Evolutionary conservation across 495 filamentous ascomycete species (phyloP).

Genomic region (Neurospora discreta): DNA sequence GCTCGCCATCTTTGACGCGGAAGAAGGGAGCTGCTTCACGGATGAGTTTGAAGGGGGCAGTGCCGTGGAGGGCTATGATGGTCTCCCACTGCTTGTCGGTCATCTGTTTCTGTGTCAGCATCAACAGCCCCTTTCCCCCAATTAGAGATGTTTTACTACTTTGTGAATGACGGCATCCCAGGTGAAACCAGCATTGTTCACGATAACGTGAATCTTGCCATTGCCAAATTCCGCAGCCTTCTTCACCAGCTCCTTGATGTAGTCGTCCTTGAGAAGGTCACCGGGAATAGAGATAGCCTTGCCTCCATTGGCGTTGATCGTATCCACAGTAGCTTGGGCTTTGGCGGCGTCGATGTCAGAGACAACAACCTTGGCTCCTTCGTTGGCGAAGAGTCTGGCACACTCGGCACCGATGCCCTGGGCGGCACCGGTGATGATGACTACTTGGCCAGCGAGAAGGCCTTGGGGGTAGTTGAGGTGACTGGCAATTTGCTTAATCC

Average conservation of each 20-base stretch:
- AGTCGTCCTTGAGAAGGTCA: conserved; percentile 56
- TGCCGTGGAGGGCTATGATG: conserved; percentile 69
- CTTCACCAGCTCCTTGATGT: conserved; percentile 58
- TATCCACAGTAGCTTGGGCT: conserved; percentile 46
- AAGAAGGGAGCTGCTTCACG: conserved; percentile 75
- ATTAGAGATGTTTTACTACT: conserved; percentile 25
- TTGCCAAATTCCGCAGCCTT: conserved; percentile 66
- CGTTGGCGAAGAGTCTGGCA: conserved; percentile 70
- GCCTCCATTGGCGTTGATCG: conserved; percentile 54
- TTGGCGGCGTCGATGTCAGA: conserved; percentile 71
- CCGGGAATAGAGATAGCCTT: conserved; percentile 60
- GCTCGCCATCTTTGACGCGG: conserved; percentile 70
- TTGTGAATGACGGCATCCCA: conserved; percentile 91
- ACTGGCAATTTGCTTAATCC: conserved; percentile 54
- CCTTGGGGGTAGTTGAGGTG: conserved; percentile 75
- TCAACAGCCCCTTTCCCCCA: not conserved
- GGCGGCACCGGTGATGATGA: conserved; percentile 79
- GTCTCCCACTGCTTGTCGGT: conserved; percentile 87
- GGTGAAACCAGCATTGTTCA: conserved; percentile 81
- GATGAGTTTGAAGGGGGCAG: conserved; percentile 71
- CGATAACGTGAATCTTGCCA: conserved; percentile 79
- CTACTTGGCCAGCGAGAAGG: conserved; percentile 65
- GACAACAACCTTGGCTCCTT: conserved; percentile 73
- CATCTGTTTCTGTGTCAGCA: conserved; percentile 39
- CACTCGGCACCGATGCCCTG: conserved; percentile 84